A percentile compares a stretch with the other conserved stretches of the same genome.
These are phyloP conservation scores for Peronospora tabacina DNA, from an alignment of 352 stramenopile species.

Conservation along the genomic window DNA sequence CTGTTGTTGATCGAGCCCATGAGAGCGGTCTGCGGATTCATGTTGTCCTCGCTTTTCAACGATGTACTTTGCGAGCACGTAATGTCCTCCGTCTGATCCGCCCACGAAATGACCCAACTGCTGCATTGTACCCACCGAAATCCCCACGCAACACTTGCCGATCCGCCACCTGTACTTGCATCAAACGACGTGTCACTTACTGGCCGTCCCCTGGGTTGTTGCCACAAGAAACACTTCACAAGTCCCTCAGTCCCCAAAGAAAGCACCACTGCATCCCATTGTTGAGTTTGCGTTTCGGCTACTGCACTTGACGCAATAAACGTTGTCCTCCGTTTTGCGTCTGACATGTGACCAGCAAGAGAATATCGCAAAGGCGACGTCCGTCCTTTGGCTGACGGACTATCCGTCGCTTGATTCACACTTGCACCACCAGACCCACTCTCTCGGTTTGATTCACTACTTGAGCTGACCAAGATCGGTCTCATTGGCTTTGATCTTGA, in stretches of 20 bases:
- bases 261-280: slow-evolving; percentile 69
- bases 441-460: slow-evolving; percentile 18
- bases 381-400: not conserved
- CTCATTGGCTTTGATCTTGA: slow-evolving; percentile 7
- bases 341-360: slow-evolving; percentile 1
- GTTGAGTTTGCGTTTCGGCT: slow-evolving; percentile 8
- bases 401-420: slow-evolving; percentile 6
- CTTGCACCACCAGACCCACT: not conserved
- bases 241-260: slow-evolving; percentile 70
- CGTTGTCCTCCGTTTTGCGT: slow-evolving; percentile 11
- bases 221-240: slow-evolving; percentile 76
- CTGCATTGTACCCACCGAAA: slow-evolving; percentile 72
- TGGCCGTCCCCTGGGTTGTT: slow-evolving; percentile 41
- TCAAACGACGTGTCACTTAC: slow-evolving; percentile 18
- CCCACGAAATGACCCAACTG: slow-evolving; percentile 82
- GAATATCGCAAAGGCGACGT: slow-evolving; percentile 14
- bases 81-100: slow-evolving; percentile 73
- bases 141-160: slow-evolving; percentile 21
- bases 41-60: slow-evolving; percentile 71
- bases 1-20: slow-evolving; percentile 78
- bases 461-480: slow-evolving; percentile 17
- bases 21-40: slow-evolving; percentile 70
- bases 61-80: slow-evolving; percentile 80
- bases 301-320: slow-evolving; percentile 8
- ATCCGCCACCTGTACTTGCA: slow-evolving; percentile 17